Base-by-base conservation (phyloP, 108 stramenopile species). In the Pseudonitzschia pungens region DNA sequence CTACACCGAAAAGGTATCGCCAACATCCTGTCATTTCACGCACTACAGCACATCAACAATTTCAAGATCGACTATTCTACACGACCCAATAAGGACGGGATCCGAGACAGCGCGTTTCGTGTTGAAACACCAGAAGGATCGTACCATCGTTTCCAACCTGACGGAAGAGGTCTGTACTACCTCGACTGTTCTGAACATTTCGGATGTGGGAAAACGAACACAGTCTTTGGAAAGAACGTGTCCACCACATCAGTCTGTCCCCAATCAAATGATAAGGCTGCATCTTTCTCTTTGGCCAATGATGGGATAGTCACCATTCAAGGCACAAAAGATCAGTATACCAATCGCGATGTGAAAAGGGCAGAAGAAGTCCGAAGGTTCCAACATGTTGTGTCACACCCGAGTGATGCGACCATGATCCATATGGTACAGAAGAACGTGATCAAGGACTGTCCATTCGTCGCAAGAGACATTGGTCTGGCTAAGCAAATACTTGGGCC, bases 401-500 rank as follows among this genome's bases (percentile, higher is more conserved):
- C 42, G 42, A 68, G 54, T 55, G 54, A 55, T 15, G 44, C 9
- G 12, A 11, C 32, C 10, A 8, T 48, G n/a, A 55, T 16, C 15
- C 5, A 7, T 12, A 7, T 15, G 27, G 29, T 15, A 54, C 7
- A 5, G 15, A 75, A 18, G 14, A 77, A 70, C 36, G 10, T 29
- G 10, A 77, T 77, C 31, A n/a, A 43, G 2, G 45, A 77, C 45
- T 51, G 29, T 64, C 69, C 69, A 8, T 58, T 77, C 29, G 70
- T 59, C 11, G 70, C 44, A 20, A 53, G 60, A 16, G 77, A 83
- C 40, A 66, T 68, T 11, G 29, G 48, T 16, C n/a, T 62, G 10
- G 78, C 84, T 10, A 22, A 56, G 26, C 64, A 80, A 15, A 81
- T 85, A 20, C 78, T 55, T 14, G 82, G 80, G 3, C 53, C 24